Evolutionary conservation across 2,329 filamentous ascomycete genomes (phyloP).

Genomic region (Aureobasidium mangrovei): DNA sequence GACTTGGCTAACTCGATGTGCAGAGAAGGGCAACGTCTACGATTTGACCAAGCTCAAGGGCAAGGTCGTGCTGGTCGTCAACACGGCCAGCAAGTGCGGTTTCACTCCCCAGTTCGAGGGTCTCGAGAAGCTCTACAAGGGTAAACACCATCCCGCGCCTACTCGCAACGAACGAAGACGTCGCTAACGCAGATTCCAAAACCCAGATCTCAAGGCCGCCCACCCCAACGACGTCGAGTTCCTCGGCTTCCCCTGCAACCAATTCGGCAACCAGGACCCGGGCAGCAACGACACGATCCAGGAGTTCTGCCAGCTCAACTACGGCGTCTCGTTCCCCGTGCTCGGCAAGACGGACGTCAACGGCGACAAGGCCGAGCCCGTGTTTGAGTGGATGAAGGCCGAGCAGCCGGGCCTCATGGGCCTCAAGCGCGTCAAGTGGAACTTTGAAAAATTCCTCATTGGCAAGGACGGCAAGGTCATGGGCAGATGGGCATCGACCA

Average conservation of each 20-base stretch:
- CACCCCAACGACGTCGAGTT: conserved; percentile 73
- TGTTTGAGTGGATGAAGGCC: conserved; percentile 67
- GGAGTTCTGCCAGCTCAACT: conserved; percentile 80
- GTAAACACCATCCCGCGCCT: conserved; percentile 16
- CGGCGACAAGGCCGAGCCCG: conserved; percentile 66
- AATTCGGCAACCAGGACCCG: conserved; percentile 87
- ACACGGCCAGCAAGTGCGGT: conserved; percentile 97
- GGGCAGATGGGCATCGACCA: conserved; percentile 76
- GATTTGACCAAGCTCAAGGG: conserved; percentile 64
- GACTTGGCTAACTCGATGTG: background rate
- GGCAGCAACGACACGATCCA: conserved; percentile 57
- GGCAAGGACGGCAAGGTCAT: conserved; percentile 78
- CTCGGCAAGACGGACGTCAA: conserved; percentile 92
- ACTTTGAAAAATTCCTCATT: conserved; percentile 98
- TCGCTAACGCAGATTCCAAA: background rate
- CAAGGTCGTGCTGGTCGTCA: conserved; percentile 93
- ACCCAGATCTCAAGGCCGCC: conserved; percentile 49
- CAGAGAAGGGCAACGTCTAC: conserved; percentile 66
- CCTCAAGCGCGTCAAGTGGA: conserved; percentile 93
- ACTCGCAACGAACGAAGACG: background rate
- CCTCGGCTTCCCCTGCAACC: conserved; percentile 97
- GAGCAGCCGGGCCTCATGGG: conserved; percentile 76
- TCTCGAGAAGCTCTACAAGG: conserved; percentile 83
- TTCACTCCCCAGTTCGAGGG: conserved; percentile 94
- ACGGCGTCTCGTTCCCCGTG: conserved; percentile 85